Evolutionary conservation across 2,329 filamentous ascomycete genomes (phyloP).

Genomic region (Endothia cerciana): DNA sequence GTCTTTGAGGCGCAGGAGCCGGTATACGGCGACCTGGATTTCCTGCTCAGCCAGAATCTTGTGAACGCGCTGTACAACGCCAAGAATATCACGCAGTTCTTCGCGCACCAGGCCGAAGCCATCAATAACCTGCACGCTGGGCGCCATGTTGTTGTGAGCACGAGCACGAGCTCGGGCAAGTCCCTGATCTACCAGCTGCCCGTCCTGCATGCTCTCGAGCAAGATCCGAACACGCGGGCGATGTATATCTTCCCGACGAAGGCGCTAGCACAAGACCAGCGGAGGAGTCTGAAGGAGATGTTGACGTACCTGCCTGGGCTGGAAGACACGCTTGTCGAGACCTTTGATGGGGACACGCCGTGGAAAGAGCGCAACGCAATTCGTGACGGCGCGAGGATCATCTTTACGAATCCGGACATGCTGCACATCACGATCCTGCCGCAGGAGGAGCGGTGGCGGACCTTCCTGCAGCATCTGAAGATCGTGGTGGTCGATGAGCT

Average conservation of each 20-base stretch:
- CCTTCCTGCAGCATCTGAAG: slow-evolving; percentile 83
- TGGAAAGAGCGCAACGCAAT: slow-evolving; percentile 79
- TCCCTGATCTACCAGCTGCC: slow-evolving; percentile 98
- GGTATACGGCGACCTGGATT: slow-evolving; percentile 81
- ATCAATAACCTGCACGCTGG: slow-evolving; percentile 86
- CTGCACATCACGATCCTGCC: slow-evolving; percentile 92
- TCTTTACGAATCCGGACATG: slow-evolving; percentile 99
- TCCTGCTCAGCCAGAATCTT: slow-evolving; percentile 83
- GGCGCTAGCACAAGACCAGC: slow-evolving; percentile 92
- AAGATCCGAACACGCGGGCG: slow-evolving; percentile 75
- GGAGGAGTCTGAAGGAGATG: slow-evolving; percentile 83
- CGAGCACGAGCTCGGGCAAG: slow-evolving; percentile 95
- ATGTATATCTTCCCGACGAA: slow-evolving; percentile 99
- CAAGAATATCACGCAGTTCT: slow-evolving; percentile 82
- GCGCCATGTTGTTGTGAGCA: slow-evolving; percentile 87
- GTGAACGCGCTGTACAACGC: slow-evolving; percentile 98
- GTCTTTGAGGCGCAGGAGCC: slow-evolving; percentile 86
- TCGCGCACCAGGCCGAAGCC: slow-evolving; percentile 90
- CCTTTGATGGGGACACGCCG: slow-evolving; percentile 93
- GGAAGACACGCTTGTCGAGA: slow-evolving; percentile 79
- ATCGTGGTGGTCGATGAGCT: slow-evolving; percentile 92
- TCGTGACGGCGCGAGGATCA: slow-evolving; percentile 85
- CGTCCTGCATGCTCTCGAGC: slow-evolving; percentile 83
- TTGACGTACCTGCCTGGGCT: slow-evolving; percentile 79
- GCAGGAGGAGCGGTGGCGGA: slow-evolving; percentile 87